Percentiles rank a stretch among this genome's conserved stretches.
Conservation (phyloP, 495 filamentous ascomycete genomes). For the Aspergillus affinis region DNA sequence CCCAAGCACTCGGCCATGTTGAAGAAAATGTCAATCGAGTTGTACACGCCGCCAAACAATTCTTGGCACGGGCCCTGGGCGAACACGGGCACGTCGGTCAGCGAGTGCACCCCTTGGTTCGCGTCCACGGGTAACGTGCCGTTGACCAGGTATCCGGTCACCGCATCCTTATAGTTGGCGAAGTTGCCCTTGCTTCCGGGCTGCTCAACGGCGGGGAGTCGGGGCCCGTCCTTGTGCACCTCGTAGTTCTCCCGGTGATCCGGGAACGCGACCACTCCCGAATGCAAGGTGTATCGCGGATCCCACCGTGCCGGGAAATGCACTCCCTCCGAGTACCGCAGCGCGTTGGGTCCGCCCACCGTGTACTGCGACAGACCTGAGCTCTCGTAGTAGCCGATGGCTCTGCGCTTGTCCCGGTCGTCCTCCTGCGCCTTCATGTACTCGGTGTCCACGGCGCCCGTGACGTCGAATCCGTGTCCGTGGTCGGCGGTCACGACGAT, state of each 20-base stretch:
- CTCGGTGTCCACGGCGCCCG: slow-evolving; percentile 52
- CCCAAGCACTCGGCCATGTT: slow-evolving; percentile 69
- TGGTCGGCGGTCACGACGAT: slow-evolving; percentile 75
- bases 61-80: slow-evolving; percentile 72
- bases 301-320: slow-evolving; percentile 76
- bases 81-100: slow-evolving; percentile 76
- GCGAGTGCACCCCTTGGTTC: slow-evolving; percentile 64
- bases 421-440: slow-evolving; percentile 59
- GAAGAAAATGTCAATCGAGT: slow-evolving; percentile 70
- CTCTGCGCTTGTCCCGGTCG: slow-evolving; percentile 63
- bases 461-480: slow-evolving; percentile 73
- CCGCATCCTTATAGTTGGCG: slow-evolving; percentile 60
- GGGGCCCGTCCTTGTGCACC: slow-evolving; percentile 56
- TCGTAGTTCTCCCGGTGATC: slow-evolving; percentile 67
- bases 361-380: slow-evolving; percentile 71
- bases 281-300: slow-evolving; percentile 69
- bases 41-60: slow-evolving; percentile 65
- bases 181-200: slow-evolving; percentile 49
- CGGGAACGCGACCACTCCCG: slow-evolving; percentile 61
- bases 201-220: slow-evolving; percentile 49
- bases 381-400: slow-evolving; percentile 64
- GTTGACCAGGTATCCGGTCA: slow-evolving; percentile 65
- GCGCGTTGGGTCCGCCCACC: slow-evolving; percentile 34
- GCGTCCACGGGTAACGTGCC: slow-evolving; percentile 61
- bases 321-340: slow-evolving; percentile 59